phyloP scores from a whole-genome alignment of 2,329 filamentous ascomycete species.

The Botryotinia convoluta region DNA sequence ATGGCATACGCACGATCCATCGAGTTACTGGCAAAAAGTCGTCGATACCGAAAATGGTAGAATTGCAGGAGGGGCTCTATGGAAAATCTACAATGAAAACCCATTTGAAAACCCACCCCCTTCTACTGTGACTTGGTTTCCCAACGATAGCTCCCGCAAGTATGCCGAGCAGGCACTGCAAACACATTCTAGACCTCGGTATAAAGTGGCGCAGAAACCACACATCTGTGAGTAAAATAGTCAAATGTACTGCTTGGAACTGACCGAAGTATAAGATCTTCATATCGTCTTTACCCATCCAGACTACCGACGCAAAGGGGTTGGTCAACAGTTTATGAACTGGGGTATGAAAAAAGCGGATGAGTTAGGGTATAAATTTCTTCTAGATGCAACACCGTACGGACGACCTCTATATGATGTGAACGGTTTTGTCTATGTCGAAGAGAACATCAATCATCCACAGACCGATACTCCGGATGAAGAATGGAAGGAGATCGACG shows the following conservation, averaged over 20 bases:
- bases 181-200: conserved; percentile 9
- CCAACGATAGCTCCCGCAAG: conserved; percentile 9
- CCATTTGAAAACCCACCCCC: conserved; percentile 6
- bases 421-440: conserved; percentile 15
- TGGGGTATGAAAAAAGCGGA: conserved; percentile 18
- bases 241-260: not conserved
- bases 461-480: conserved; percentile 13
- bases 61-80: conserved; percentile 15
- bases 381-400: conserved; percentile 17
- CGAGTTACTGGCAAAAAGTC: conserved; percentile 20
- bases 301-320: conserved; percentile 20
- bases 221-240: conserved; percentile 21
- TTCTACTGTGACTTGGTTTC: conserved; percentile 18
- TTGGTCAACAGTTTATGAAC: conserved; percentile 11
- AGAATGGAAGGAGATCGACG: conserved; percentile 20
- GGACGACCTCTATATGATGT: conserved; percentile 18
- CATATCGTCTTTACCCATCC: conserved; percentile 20
- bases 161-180: conserved; percentile 14
- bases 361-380: conserved; percentile 10
- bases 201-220: conserved; percentile 3
- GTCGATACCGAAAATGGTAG: conserved; percentile 16
- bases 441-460: conserved; percentile 19
- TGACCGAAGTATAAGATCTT: conserved; percentile 16
- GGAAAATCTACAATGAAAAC: conserved; percentile 18
- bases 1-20: conserved; percentile 17